Evolutionary conservation across 1,139 yeast genomes (phyloP).

Genomic region (Geotrichum macrosporum): DNA sequence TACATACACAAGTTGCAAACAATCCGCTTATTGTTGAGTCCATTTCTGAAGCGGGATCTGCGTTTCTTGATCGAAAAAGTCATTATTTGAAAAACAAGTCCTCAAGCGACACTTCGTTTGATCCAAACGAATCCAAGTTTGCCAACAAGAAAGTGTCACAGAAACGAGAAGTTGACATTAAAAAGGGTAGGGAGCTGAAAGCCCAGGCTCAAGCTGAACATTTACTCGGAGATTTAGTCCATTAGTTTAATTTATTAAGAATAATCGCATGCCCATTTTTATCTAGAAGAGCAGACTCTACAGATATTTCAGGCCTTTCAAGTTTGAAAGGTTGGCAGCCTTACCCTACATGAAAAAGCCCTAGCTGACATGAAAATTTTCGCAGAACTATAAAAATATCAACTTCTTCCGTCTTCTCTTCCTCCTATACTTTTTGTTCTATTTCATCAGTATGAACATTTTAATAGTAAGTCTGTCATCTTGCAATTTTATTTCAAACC

Average conservation of each 20-base stretch:
- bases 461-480: no score
- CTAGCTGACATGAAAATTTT: neutral
- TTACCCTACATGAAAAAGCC: neutral
- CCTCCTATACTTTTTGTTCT: neutral
- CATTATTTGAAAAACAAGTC: neutral
- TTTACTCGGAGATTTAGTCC: constrained; percentile 1
- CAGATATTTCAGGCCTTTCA: no score
- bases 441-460: no score
- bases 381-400: neutral
- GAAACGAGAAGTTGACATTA: constrained; percentile 5
- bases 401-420: neutral
- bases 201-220: constrained; percentile 5
- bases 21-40: constrained; percentile 36
- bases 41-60: constrained; percentile 8
- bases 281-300: no score
- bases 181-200: constrained; percentile 8
- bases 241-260: neutral
- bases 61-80: neutral
- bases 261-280: no score
- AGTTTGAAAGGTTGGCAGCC: no score
- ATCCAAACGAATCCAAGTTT: constrained; percentile 3
- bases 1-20: constrained; percentile 56
- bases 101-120: neutral
- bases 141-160: constrained; percentile 7
- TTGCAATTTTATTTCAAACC: neutral